phyloP scores from a whole-genome alignment of 768 basidiomycete species.

The Daedaleopsis nitida region DNA sequence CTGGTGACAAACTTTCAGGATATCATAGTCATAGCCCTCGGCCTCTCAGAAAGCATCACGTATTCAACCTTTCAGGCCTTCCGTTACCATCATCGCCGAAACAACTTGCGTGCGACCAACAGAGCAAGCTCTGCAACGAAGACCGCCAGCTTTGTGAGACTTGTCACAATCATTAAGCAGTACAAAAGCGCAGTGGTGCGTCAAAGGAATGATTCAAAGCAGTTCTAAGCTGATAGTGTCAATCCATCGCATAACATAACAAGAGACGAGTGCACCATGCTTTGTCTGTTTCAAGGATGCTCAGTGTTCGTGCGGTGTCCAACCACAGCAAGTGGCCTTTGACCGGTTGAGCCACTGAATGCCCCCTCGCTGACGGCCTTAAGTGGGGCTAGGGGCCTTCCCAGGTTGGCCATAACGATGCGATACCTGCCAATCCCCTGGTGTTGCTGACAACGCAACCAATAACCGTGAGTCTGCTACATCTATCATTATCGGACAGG shows the following conservation, averaged over 20 bases:
- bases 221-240: background rate
- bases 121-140: background rate
- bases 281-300: background rate
- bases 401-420: background rate
- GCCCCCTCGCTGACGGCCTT: background rate
- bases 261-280: background rate
- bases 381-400: background rate
- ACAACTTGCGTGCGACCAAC: too few species aligned
- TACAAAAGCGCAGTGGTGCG: background rate
- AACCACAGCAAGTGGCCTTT: background rate
- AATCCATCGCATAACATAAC: background rate
- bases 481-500: background rate
- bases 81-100: too few species aligned
- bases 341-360: background rate
- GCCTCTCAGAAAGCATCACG: too few species aligned
- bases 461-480: background rate
- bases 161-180: background rate
- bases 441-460: background rate
- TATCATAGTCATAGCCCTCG: too few species aligned
- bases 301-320: background rate
- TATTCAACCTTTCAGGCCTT: too few species aligned
- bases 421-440: background rate
- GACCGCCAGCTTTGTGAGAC: background rate
- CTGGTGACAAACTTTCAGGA: too few species aligned
- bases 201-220: background rate